Percentiles rank a stretch among this genome's conserved stretches.
These are phyloP conservation scores for Citrus sinensis DNA, from an alignment of 345 rosid genomes.

Conservation along the genomic window DNA sequence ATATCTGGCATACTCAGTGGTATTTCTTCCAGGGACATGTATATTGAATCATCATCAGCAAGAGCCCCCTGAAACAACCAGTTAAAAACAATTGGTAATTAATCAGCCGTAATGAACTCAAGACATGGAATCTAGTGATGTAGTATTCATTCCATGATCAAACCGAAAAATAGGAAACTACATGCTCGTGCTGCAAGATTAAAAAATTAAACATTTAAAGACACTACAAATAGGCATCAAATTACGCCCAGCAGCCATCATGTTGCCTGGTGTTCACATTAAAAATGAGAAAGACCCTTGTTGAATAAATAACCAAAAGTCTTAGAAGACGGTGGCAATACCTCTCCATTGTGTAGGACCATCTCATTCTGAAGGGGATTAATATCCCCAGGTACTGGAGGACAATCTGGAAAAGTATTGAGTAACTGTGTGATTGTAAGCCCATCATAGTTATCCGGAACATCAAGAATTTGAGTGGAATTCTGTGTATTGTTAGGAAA, in stretches of 20 bases:
- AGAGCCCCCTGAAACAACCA: constrained; percentile 55
- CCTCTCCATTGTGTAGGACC: constrained; percentile 71
- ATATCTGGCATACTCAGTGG: constrained; percentile 66
- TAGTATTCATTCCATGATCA: not conserved
- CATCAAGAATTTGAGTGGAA: constrained; percentile 49
- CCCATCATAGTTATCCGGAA: constrained; percentile 70
- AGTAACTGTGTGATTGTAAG: constrained; percentile 82
- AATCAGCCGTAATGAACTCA: constrained; percentile 6
- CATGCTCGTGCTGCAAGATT: not conserved
- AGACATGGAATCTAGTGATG: constrained; percentile 2
- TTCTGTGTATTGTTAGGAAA: constrained; percentile 35
- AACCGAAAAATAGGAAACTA: not conserved
- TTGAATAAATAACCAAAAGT: constrained; percentile 5
- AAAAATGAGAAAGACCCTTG: not conserved
- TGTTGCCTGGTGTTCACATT: not conserved
- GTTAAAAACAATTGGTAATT: constrained; percentile 10
- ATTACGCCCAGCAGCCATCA: not conserved
- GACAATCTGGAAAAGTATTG: constrained; percentile 46
- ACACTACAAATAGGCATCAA: not conserved
- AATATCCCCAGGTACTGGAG: constrained; percentile 48
- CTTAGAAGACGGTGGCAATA: constrained; percentile 25
- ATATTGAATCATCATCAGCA: constrained; percentile 86
- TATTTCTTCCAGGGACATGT: constrained; percentile 97
- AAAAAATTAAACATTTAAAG: constrained; percentile 1
- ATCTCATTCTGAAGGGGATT: constrained; percentile 50